phyloP scores from a whole-genome alignment of 2,329 filamentous ascomycete genomes.

The Ceratocystis colombiana region DNA sequence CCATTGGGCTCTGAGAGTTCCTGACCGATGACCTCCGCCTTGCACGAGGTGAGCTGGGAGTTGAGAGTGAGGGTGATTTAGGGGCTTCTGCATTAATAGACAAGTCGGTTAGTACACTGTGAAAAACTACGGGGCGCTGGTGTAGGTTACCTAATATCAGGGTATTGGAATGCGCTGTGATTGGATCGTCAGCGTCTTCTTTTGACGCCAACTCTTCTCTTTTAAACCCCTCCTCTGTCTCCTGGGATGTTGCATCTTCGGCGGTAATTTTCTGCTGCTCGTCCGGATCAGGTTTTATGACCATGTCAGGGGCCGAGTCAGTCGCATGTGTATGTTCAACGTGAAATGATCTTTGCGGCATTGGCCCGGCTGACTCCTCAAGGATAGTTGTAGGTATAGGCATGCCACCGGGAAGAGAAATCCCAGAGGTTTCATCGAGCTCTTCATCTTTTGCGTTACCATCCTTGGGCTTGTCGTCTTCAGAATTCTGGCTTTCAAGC shows the following conservation, averaged over 20 bases:
- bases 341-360: slow-evolving; percentile 38
- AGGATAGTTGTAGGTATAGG: slow-evolving; percentile 44
- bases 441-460: background rate
- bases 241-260: background rate
- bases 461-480: slow-evolving; percentile 1
- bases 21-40: slow-evolving; percentile 20
- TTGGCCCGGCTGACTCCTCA: slow-evolving; percentile 41
- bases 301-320: slow-evolving; percentile 46
- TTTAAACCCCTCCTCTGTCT: background rate
- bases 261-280: slow-evolving; percentile 29
- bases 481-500: background rate
- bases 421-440: slow-evolving; percentile 1
- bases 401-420: slow-evolving; percentile 13
- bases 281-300: slow-evolving; percentile 40
- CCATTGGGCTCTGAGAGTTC: slow-evolving; percentile 22
- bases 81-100: slow-evolving; percentile 11
- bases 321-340: slow-evolving; percentile 40
- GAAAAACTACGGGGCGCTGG: background rate
- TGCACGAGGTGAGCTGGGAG: slow-evolving; percentile 25
- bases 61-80: slow-evolving; percentile 26
- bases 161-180: background rate
- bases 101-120: slow-evolving; percentile 3
- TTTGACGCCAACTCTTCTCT: slow-evolving; percentile 9
- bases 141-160: slow-evolving; percentile 5
- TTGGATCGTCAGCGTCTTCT: background rate